Percentiles rank a stretch among this genome's conserved stretches.
Evolutionary conservation across 1,284 basidiomycete genomes (phyloP).

Genomic region (Tranzscheliella williamsii): DNA sequence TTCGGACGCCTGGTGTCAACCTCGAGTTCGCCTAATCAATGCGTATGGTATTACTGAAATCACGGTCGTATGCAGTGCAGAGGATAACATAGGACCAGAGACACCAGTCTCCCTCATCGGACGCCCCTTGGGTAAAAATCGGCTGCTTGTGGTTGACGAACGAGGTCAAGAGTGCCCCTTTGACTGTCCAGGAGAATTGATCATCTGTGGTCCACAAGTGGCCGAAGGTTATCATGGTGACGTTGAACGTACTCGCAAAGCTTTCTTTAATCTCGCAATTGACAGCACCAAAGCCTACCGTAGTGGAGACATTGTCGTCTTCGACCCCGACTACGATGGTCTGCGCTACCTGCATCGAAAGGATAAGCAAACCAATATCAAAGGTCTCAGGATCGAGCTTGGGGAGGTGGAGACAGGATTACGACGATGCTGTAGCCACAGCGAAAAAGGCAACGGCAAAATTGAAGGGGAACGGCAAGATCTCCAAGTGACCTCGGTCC

Average conservation of each 20-base stretch:
- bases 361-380: constrained; percentile 2
- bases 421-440: background rate
- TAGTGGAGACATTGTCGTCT: constrained; percentile 2
- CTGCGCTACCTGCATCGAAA: constrained; percentile 1
- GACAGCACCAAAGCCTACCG: background rate
- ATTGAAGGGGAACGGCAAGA: no score
- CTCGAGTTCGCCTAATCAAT: constrained; percentile 1
- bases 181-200: constrained; percentile 2
- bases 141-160: background rate
- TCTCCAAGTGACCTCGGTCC: background rate
- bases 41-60: constrained; percentile 1
- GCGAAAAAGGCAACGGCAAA: background rate
- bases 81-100: background rate
- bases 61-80: constrained; percentile 1
- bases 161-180: background rate
- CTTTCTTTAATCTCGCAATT: background rate
- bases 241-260: background rate
- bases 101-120: constrained; percentile 1
- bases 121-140: background rate
- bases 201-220: background rate
- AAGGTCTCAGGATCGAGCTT: constrained; percentile 3
- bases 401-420: constrained; percentile 2
- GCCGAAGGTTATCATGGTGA: constrained; percentile 1
- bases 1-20: background rate
- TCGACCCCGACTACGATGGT: background rate